Evolutionary conservation across 345 rosid genomes (phyloP).

Genomic region (Citropsis articulata): DNA sequence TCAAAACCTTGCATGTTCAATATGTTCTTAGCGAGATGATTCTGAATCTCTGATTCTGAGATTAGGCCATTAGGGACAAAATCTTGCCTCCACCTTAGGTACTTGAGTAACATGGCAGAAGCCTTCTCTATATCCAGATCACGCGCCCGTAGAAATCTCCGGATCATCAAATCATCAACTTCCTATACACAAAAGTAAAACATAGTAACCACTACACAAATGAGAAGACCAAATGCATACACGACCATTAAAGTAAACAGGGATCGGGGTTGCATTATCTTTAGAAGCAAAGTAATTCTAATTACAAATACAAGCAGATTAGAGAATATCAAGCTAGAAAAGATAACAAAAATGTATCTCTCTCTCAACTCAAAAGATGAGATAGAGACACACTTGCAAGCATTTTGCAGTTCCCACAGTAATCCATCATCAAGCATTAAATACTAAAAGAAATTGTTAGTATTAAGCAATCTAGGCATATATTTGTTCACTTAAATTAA

Average conservation of each 20-base stretch:
- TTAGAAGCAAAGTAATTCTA: background rate
- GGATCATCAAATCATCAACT: constrained; percentile 68
- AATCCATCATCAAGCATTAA: background rate
- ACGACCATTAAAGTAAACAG: background rate
- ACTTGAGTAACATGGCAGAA: constrained; percentile 62
- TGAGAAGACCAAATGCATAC: background rate
- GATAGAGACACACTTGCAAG: background rate
- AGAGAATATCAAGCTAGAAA: background rate
- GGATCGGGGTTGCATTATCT: background rate
- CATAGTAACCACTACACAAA: background rate
- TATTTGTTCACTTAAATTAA: background rate
- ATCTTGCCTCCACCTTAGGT: constrained; percentile 61
- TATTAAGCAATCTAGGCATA: background rate
- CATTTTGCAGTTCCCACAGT: background rate
- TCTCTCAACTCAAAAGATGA: background rate
- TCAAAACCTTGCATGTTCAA: constrained; percentile 75
- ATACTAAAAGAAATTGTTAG: background rate
- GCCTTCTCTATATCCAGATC: constrained; percentile 89
- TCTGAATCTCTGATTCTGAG: constrained; percentile 50
- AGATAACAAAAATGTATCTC: background rate
- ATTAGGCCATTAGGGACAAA: constrained; percentile 58
- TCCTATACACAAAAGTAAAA: constrained; percentile 39
- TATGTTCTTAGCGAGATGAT: constrained; percentile 64
- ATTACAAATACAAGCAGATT: background rate
- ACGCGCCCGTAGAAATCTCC: constrained; percentile 86